phyloP scores from a whole-genome alignment of 2,329 filamentous ascomycete species.

The Microdochium bolleyi region DNA sequence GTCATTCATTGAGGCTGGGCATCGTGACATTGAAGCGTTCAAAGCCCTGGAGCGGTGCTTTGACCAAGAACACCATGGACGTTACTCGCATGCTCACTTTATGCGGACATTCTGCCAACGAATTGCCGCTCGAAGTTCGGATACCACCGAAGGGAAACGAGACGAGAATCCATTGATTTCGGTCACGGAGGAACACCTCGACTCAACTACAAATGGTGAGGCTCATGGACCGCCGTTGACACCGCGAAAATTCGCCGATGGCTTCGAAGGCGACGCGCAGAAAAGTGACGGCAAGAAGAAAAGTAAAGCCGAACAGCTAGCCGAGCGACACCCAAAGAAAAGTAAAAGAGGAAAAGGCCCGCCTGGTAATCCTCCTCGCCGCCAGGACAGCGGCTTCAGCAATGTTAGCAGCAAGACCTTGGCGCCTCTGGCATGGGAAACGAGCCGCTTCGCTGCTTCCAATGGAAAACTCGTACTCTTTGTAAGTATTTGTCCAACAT shows the following conservation, averaged over 20 bases:
- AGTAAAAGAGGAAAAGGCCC: slow-evolving; percentile 22
- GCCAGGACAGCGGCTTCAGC: slow-evolving; percentile 17
- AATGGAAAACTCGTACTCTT: slow-evolving; percentile 27
- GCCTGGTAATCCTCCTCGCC: slow-evolving; percentile 24
- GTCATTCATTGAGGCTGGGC: slow-evolving; percentile 54
- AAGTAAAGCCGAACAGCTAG: slow-evolving; percentile 23
- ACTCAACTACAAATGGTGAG: slow-evolving; percentile 10
- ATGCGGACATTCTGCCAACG: slow-evolving; percentile 53
- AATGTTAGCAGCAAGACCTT: slow-evolving; percentile 8
- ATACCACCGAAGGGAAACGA: slow-evolving; percentile 14
- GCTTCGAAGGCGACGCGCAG: slow-evolving; percentile 10
- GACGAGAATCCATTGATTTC: slow-evolving; percentile 20
- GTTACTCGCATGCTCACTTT: slow-evolving; percentile 50
- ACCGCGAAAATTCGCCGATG: slow-evolving; percentile 11
- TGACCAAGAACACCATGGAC: slow-evolving; percentile 52
- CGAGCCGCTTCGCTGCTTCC: slow-evolving; percentile 17
- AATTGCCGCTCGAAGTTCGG: slow-evolving; percentile 26
- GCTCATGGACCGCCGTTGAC: slow-evolving; percentile 7
- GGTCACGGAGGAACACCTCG: slow-evolving; percentile 17
- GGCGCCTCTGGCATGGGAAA: slow-evolving; percentile 16
- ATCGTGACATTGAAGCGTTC: slow-evolving; percentile 54
- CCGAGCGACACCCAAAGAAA: slow-evolving; percentile 25
- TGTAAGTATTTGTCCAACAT: slow-evolving; percentile 12
- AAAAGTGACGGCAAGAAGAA: slow-evolving; percentile 23
- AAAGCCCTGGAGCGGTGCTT: slow-evolving; percentile 55